phyloP scores from a whole-genome alignment of 192 early-diverging fungal species.

The Backusella australiensis region DNA sequence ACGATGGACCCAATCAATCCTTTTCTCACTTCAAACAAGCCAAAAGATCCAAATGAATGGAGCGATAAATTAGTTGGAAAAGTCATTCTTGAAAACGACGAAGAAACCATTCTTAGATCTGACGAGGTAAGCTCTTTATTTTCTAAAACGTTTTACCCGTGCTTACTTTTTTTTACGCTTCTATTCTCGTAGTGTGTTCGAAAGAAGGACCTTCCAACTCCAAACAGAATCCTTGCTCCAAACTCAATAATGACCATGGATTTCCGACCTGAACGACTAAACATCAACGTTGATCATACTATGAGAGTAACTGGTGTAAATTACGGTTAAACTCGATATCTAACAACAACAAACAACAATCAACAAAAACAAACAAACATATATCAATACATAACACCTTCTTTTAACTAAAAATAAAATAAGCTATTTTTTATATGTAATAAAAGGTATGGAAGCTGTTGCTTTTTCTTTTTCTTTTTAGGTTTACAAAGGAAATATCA shows the following conservation, averaged over 20 bases:
- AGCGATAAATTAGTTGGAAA: slow-evolving; percentile 34
- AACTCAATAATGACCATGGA: slow-evolving; percentile 47
- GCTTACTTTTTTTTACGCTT: neutral
- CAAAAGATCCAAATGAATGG: slow-evolving; percentile 19
- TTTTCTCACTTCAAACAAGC: neutral
- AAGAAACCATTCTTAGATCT: neutral
- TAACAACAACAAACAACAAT: neutral
- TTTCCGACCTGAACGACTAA: slow-evolving; percentile 41
- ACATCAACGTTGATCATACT: slow-evolving; percentile 38
- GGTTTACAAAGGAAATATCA: neutral
- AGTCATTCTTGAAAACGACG: slow-evolving; percentile 17
- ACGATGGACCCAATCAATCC: neutral
- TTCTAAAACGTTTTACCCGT: neutral
- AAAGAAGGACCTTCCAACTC: slow-evolving; percentile 36
- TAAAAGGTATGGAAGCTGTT: no score
- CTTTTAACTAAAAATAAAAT: neutral
- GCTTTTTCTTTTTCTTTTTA: neutral
- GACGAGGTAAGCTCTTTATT: slow-evolving; percentile 11
- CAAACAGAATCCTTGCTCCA: slow-evolving; percentile 38
- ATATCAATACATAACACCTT: neutral
- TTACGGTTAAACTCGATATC: slow-evolving; percentile 32
- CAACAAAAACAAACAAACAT: neutral
- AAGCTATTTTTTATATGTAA: neutral
- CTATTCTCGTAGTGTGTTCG: slow-evolving; percentile 28
- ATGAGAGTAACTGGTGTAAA: slow-evolving; percentile 37